Base-by-base conservation (phyloP, 106 monocot genomes). In the Dendrobium nobile region DNA sequence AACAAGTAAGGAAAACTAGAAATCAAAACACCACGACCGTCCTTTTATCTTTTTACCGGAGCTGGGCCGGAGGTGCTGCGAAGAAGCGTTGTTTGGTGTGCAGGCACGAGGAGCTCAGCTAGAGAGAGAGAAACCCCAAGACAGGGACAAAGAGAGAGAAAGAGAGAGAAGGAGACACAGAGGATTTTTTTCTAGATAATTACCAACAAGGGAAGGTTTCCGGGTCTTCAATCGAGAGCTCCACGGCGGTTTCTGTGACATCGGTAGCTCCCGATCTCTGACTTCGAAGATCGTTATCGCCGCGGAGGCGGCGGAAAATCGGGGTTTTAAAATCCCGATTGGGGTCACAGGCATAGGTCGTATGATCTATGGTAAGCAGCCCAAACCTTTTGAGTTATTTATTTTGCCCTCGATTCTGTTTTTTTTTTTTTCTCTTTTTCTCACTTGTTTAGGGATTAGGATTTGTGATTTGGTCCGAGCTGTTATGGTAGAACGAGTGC, bases 301-400 rank as follows among this genome's bases (percentile, higher is more conserved):
- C 76, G 47, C 47, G 24, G 76, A 43, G 22, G 75, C 43, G n/a
- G n/a, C 43, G 74, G n/a, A 4, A 11, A 27, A 47, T 47, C 26
- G 26, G 48, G 59, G 24, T 24, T 76, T 19, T 48, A 1, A 0
- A 42, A 19, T 47, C n/a, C 47, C 4, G 48, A 27, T 47, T 41
- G 5, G 45, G 26, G 26, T 6, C 26, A 41, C 48, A 19, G 22
- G 41, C 47, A 16, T 76, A 43, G 47, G 26, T 48, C 41, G 41
- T 45, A 76, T 76, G 76, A 76, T 76, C 45, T 48, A 76, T 76
- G 76, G 76, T 76, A 76, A 48, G 47, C 47, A 47, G 26, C 11
- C 11, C 48, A 47, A 27, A 13, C 48, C 45, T 22, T 48, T 26
- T 48, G 76, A 76, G 76, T 10, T 76, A 28, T 43, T 44, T 4